phyloP scores from a whole-genome alignment of 129 eudicot species.

The Lactuca saligna region DNA sequence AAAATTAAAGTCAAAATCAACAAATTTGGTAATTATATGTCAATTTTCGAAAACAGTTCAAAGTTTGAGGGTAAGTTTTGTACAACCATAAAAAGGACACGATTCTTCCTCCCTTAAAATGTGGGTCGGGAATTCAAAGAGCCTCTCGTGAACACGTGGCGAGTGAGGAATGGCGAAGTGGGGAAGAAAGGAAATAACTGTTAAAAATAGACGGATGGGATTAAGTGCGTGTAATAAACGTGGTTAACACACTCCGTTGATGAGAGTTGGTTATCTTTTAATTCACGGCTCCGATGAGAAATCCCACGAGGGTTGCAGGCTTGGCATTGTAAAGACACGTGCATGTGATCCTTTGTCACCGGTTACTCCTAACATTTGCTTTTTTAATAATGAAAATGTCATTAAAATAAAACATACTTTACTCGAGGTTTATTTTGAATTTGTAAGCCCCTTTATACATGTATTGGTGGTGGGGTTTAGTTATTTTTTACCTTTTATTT shows the following conservation, averaged over 20 bases:
- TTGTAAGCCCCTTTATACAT: neutral
- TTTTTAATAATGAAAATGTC: neutral
- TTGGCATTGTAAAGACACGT: constrained; percentile 19
- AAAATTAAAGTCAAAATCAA: neutral
- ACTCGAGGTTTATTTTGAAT: neutral
- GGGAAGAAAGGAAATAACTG: neutral
- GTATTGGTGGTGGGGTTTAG: neutral
- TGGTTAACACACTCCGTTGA: constrained; percentile 14
- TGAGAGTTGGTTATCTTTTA: constrained; percentile 8
- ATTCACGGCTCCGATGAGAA: neutral
- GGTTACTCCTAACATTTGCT: neutral
- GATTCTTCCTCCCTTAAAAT: constrained; percentile 13
- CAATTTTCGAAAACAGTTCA: neutral
- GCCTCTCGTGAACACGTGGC: neutral
- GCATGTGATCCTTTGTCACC: constrained; percentile 26
- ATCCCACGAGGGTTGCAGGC: constrained; percentile 17
- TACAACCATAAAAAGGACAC: constrained; percentile 10
- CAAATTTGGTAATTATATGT: neutral
- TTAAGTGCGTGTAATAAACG: neutral
- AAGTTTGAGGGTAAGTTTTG: neutral
- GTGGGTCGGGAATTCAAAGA: constrained; percentile 20
- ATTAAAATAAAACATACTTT: neutral
- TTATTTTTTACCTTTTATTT: neutral
- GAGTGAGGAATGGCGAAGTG: constrained; percentile 8
- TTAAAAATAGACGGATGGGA: constrained; percentile 12